Conservation (phyloP, 164 flowering plant genomes). For the Akebia trifoliata region DNA sequence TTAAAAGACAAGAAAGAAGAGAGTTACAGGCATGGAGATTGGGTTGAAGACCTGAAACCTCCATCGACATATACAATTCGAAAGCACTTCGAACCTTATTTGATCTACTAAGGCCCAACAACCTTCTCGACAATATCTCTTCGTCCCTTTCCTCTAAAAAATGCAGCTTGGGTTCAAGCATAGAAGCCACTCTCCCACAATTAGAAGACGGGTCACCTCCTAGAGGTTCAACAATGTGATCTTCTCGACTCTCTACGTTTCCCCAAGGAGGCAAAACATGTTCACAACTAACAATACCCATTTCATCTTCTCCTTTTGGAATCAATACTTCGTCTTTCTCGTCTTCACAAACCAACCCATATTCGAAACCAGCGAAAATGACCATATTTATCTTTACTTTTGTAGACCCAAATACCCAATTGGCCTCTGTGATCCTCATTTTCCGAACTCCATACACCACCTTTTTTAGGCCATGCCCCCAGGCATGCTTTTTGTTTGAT, state of each 20-base stretch:
- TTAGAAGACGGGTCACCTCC: slow-evolving; percentile 6
- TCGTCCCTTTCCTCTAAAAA: slow-evolving; percentile 78
- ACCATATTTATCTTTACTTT: slow-evolving; percentile 7
- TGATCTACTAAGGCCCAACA: slow-evolving; percentile 65
- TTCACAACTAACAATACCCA: slow-evolving; percentile 1
- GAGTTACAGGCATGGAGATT: slow-evolving; percentile 74
- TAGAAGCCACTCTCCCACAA: not conserved
- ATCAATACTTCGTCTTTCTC: slow-evolving; percentile 6
- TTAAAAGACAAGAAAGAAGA: slow-evolving; percentile 64
- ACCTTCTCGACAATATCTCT: slow-evolving; percentile 49
- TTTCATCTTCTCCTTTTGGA: slow-evolving; percentile 17
- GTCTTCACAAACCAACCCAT: slow-evolving; percentile 24
- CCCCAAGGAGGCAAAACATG: slow-evolving; percentile 37
- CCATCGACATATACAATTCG: slow-evolving; percentile 63
- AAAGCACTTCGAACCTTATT: slow-evolving; percentile 72
- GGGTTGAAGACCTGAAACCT: slow-evolving; percentile 46
- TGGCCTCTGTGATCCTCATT: not conserved
- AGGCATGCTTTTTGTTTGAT: slow-evolving; percentile 4
- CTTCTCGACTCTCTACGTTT: slow-evolving; percentile 13
- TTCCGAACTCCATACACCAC: slow-evolving; percentile 4
- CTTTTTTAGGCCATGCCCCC: slow-evolving; percentile 6
- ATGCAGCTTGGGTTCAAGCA: slow-evolving; percentile 31
- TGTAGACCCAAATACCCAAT: slow-evolving; percentile 5
- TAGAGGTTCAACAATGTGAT: slow-evolving; percentile 8
- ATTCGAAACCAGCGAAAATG: slow-evolving; percentile 21